Percentiles rank a stretch among this genome's conserved stretches.
phyloP scores from a whole-genome alignment of 179 eudicot species.

The Actinidia polygama region DNA sequence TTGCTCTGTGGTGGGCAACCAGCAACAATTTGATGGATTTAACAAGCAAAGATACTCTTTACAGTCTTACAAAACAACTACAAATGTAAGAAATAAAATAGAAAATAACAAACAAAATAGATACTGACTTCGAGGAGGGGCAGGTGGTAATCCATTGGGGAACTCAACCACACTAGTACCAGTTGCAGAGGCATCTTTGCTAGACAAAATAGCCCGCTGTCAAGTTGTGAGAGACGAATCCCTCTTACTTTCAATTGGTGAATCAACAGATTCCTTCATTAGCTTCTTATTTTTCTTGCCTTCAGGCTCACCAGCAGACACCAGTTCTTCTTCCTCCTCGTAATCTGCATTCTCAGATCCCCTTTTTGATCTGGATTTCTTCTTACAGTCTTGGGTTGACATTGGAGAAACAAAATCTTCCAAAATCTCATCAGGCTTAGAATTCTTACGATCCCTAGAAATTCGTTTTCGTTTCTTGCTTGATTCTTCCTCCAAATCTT shows the following conservation, averaged over 20 bases:
- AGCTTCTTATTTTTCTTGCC: constrained; percentile 63
- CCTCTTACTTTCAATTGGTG: constrained; percentile 60
- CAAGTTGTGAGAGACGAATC: constrained; percentile 82
- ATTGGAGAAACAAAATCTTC: constrained; percentile 34
- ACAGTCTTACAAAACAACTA: neutral
- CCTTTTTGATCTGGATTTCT: constrained; percentile 47
- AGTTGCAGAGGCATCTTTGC: constrained; percentile 66
- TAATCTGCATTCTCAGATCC: constrained; percentile 60
- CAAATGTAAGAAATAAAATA: neutral
- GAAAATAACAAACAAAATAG: neutral
- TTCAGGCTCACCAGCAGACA: constrained; percentile 62
- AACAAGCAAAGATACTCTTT: neutral
- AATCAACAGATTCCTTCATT: constrained; percentile 57
- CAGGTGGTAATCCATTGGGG: constrained; percentile 89
- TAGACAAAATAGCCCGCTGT: constrained; percentile 78
- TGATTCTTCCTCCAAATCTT: constrained; percentile 58
- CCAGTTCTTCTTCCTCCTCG: constrained; percentile 61
- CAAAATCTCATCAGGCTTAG: constrained; percentile 32
- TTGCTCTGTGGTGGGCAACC: constrained; percentile 51
- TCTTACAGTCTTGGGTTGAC: constrained; percentile 48
- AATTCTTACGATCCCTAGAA: constrained; percentile 47
- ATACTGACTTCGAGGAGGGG: constrained; percentile 77
- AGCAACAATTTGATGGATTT: neutral
- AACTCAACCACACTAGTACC: constrained; percentile 68
- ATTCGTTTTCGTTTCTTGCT: constrained; percentile 53